Evolutionary conservation across 306 rosid genomes (phyloP).

Genomic region (Lathyrus aphaca): DNA sequence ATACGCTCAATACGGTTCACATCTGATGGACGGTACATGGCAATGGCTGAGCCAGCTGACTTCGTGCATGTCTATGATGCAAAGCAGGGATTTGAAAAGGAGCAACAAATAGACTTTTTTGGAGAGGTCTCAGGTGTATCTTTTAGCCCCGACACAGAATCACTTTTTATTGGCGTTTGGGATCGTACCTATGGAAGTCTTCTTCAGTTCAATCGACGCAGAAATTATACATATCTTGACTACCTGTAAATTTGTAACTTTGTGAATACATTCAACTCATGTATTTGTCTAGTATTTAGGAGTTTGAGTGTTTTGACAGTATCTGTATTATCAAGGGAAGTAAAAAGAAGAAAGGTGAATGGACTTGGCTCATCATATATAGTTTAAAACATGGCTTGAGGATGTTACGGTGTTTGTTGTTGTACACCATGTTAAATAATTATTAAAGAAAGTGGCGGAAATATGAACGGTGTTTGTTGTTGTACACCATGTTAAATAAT

Average conservation of each 20-base stretch:
- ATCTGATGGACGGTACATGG: conserved; percentile 83
- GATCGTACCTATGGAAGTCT: conserved; percentile 91
- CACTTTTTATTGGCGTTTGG: conserved; percentile 82
- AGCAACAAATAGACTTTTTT: conserved; percentile 83
- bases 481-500: conserved; percentile 39
- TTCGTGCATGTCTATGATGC: conserved; percentile 82
- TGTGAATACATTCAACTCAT: conserved; percentile 40
- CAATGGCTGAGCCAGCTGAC: conserved; percentile 93
- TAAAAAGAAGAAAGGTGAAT: conserved; percentile 20
- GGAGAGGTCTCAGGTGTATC: conserved; percentile 93
- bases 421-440: conserved; percentile 39
- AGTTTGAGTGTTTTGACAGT: conserved; percentile 35
- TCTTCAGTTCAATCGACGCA: conserved; percentile 68
- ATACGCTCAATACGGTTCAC: conserved; percentile 78
- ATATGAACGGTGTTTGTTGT: conserved; percentile 47
- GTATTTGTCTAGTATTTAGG: conserved; percentile 41
- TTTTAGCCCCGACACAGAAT: conserved; percentile 93
- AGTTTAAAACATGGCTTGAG: conserved; percentile 32
- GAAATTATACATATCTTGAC: conserved; percentile 66
- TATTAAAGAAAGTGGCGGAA: conserved; percentile 10
- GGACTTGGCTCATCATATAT: conserved; percentile 34
- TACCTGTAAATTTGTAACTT: conserved; percentile 55
- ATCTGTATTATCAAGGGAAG: conserved; percentile 39
- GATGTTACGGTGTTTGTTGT: conserved; percentile 45
- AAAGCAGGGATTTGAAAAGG: conserved; percentile 71